These are phyloP conservation scores for Pestalotiopsis fici DNA, from an alignment of 2,329 filamentous ascomycete genomes.

Conservation along the genomic window DNA sequence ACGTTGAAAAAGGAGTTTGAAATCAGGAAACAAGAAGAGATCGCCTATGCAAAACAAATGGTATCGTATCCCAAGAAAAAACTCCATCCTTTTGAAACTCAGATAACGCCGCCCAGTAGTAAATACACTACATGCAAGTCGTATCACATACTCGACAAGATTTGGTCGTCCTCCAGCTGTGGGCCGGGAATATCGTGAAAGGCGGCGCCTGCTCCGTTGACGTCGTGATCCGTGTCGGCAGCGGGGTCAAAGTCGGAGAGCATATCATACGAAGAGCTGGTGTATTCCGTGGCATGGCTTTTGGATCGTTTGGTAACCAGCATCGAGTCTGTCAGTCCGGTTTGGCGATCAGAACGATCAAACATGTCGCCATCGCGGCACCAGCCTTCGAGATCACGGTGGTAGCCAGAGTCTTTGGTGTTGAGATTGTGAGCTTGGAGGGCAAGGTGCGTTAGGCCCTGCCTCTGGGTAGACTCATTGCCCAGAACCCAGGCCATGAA, in stretches of 20 bases:
- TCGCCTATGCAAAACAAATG: not conserved
- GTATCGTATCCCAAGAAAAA: not conserved
- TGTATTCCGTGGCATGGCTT: constrained; percentile 14
- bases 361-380: constrained; percentile 10
- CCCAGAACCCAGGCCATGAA: constrained; percentile 12
- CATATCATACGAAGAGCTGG: not conserved
- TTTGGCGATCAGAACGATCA: not conserved
- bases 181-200: not conserved
- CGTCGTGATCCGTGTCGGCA: constrained; percentile 9
- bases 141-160: not conserved
- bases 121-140: not conserved
- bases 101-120: not conserved
- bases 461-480: constrained; percentile 3
- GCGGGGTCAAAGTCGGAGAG: not conserved
- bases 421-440: constrained; percentile 17
- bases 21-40: not conserved
- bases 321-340: constrained; percentile 13
- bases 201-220: constrained; percentile 1
- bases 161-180: not conserved
- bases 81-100: not conserved
- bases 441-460: constrained; percentile 18
- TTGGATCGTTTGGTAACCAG: constrained; percentile 6
- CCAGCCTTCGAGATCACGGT: constrained; percentile 18
- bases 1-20: not conserved
- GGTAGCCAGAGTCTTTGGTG: constrained; percentile 8